phyloP scores from a whole-genome alignment of 2,329 filamentous ascomycete genomes.

The Penicillium sp. region DNA sequence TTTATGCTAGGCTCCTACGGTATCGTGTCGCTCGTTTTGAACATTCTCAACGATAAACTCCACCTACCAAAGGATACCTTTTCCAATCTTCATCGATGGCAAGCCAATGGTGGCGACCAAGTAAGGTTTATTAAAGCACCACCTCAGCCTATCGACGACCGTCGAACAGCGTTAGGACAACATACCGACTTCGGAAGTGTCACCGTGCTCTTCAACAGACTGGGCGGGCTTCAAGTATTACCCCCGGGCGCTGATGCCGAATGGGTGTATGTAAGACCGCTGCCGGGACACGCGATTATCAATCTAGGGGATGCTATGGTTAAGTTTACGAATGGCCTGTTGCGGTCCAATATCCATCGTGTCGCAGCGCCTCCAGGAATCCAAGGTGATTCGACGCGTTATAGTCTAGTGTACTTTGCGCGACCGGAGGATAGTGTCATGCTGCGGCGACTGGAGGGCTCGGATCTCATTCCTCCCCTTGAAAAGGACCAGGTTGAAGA shows the following conservation, averaged over 20 bases:
- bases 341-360: constrained; percentile 48
- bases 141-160: constrained; percentile 45
- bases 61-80: constrained; percentile 44
- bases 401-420: constrained; percentile 56
- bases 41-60: constrained; percentile 46
- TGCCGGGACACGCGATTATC: constrained; percentile 48
- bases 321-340: constrained; percentile 44
- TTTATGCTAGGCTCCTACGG: constrained; percentile 49
- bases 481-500: constrained; percentile 33
- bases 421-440: constrained; percentile 51
- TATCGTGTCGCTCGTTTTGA: constrained; percentile 47
- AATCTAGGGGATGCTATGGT: constrained; percentile 48
- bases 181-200: constrained; percentile 59
- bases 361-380: constrained; percentile 50
- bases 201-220: constrained; percentile 56
- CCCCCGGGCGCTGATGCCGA: constrained; percentile 41
- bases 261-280: constrained; percentile 55
- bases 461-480: constrained; percentile 34
- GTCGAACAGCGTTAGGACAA: constrained; percentile 47
- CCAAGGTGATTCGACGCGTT: constrained; percentile 47
- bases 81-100: constrained; percentile 47
- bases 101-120: constrained; percentile 49
- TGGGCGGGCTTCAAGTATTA: constrained; percentile 56
- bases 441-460: constrained; percentile 40
- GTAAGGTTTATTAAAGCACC: constrained; percentile 55